Conservation (phyloP, 140 eudicot genomes). For the Ambrosia hybrid region DNA sequence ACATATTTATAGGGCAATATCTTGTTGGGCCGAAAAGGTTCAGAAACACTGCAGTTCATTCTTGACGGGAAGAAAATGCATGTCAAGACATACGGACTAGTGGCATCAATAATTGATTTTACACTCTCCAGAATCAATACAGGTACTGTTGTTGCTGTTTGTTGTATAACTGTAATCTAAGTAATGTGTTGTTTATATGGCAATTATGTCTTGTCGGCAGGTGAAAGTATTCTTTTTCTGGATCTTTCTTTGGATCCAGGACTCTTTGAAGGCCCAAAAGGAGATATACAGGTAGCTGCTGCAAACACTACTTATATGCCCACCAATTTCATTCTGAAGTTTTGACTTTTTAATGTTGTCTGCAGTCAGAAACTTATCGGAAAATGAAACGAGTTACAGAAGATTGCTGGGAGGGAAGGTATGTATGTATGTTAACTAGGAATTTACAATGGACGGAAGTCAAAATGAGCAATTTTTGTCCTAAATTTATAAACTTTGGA, state of each 20-base stretch:
- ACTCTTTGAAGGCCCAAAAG: constrained; percentile 86
- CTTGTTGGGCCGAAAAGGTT: constrained; percentile 68
- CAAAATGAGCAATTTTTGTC: too few relatives aligned
- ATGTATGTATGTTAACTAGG: constrained; percentile 49
- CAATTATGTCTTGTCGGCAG: constrained; percentile 40
- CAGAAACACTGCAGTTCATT: constrained; percentile 48
- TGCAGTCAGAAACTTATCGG: constrained; percentile 88
- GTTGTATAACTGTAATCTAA: background rate
- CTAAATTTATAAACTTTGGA: too few relatives aligned
- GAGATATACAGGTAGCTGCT: constrained; percentile 79
- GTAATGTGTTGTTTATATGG: background rate
- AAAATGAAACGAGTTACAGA: constrained; percentile 84
- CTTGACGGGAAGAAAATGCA: constrained; percentile 66
- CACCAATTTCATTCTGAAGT: constrained; percentile 10
- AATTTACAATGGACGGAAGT: background rate
- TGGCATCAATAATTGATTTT: constrained; percentile 82
- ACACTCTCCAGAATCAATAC: constrained; percentile 94
- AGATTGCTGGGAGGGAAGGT: constrained; percentile 99
- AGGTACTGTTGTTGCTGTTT: constrained; percentile 40
- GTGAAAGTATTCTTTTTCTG: constrained; percentile 81
- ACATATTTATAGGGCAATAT: constrained; percentile 65
- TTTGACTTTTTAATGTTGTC: background rate
- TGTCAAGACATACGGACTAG: constrained; percentile 65
- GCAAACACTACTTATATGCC: background rate
- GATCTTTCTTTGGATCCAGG: constrained; percentile 84